Base-by-base conservation (phyloP, 2,329 filamentous ascomycete species). In the Ophiostoma ips region DNA sequence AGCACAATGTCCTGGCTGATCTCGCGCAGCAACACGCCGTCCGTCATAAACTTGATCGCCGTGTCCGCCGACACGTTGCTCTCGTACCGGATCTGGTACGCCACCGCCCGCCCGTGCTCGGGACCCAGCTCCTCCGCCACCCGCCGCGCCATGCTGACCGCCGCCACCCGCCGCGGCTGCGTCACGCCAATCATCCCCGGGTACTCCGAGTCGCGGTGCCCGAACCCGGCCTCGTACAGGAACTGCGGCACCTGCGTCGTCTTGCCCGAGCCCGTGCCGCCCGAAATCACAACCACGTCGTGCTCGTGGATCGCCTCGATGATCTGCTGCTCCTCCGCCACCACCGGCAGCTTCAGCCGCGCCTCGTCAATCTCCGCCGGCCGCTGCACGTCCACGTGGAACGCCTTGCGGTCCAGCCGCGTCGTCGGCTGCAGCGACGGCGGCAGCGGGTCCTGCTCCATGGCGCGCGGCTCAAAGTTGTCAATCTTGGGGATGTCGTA, bases 241-340 rank as follows among this genome's bases (percentile, higher is more conserved):
- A 98, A 98, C 60, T 98, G 92, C 0, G 94, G 94, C 9, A 98
- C 78, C 64, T 98, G 92, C 0, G 92, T 98, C 0, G 94, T 98
- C 66, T 98, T 98, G 63, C 92, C 92, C 55, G 88, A 95, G 65
- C 92, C 92, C 33, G 94, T 98, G 13, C 88, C 84, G 65, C 92
- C 92, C 68, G 90, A 95, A 8, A 98, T 79, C 11, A 98, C 84
- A 1, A 95, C 85, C 3, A 87, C 81, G 48, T 90, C 77, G 62
- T 95, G 84, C 62, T 90, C 90, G 65, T 95, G 84, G 46, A 98
- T 87, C 1, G 89, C 88, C 66, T 98, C 92, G 89, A 98, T 96
- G 30, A 98, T 89, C 60, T 84, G 88, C 62, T 98, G 92, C 64
- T 98, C 92, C 63, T 96, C 89, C 2, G 86, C 86, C 2, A 96